Base-by-base conservation (phyloP, 768 basidiomycete species). In the Phylloporus arenicola region DNA sequence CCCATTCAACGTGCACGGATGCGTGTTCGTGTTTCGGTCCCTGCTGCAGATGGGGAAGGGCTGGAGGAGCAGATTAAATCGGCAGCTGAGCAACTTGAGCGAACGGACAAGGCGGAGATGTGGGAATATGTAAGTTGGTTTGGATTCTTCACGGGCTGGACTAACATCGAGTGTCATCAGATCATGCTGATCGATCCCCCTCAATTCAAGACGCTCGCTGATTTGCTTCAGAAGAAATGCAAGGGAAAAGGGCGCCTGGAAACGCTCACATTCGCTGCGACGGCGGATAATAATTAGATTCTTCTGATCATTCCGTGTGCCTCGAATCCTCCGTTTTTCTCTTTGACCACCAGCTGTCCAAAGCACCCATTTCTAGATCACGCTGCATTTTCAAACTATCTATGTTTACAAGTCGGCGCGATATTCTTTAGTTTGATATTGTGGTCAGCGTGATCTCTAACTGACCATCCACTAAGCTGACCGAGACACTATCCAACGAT, bases 1-100 rank as follows among this genome's bases (percentile, higher is more conserved):
- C 92, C 92, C 1, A 95, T 99, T 52, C 87, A 95, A 61, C 80
- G 94, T 40, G 90, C 94, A 6, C 77, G 88, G 45, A 98, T 99
- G 96, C 81, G 92, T 14, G 79, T 99, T 6, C 81, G 90, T 30
- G 78, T 98, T 17, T 77, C 81, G 4, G 77, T 97, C 66, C 87
- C 92, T 1, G 55, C 67, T 6, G 66, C 63, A 6, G 87, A 92
- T 48, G 83, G 77, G 19, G 82, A 85, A 58, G 72, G 76, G 25
- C 68, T 96, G 20, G 80, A 82, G 48, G 82, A 86, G 46, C 81
- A 82, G 68, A 70, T 99, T 4, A 56, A 85, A 19, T 82, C 83
- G 57, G 73, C 81, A 38, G 85, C 86, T 3, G 89, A 93, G 59
- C 88, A 80, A 56, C 78, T 96, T 22, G 96, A 99, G 69, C 81